These are phyloP conservation scores for Candida parachauliodes DNA, from an alignment of 805 yeast species.

Conservation along the genomic window DNA sequence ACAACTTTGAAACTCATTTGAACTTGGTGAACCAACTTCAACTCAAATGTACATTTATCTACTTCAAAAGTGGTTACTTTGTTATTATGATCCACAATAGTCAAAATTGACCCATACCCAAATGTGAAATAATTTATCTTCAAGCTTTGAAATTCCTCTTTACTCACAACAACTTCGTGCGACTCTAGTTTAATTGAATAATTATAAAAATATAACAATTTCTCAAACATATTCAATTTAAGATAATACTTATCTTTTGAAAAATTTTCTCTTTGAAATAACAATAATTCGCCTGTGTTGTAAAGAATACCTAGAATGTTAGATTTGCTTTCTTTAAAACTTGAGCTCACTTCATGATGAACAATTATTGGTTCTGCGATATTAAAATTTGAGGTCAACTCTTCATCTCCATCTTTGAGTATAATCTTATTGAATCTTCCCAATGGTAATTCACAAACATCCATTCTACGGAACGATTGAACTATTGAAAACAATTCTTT, in stretches of 20 bases:
- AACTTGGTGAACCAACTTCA: not conserved
- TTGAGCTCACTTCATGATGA: conserved; percentile 33
- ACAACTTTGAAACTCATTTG: conserved; percentile 6
- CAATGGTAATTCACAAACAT: conserved; percentile 23
- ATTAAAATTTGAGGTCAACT: conserved; percentile 23
- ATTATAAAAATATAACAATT: conserved; percentile 19
- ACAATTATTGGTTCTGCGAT: conserved; percentile 31
- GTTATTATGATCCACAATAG: conserved; percentile 9
- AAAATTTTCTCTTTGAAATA: conserved; percentile 25
- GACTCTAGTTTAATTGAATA: conserved; percentile 15
- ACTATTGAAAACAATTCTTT: conserved; percentile 23
- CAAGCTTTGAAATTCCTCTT: conserved; percentile 19
- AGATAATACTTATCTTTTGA: conserved; percentile 22
- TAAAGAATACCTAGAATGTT: conserved; percentile 31
- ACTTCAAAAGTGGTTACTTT: conserved; percentile 5
- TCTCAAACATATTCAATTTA: conserved; percentile 23
- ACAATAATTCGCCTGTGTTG: conserved; percentile 36
- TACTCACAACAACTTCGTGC: conserved; percentile 18
- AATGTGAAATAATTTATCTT: conserved; percentile 28
- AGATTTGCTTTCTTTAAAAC: conserved; percentile 20
- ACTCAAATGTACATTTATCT: conserved; percentile 1
- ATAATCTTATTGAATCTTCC: conserved; percentile 25
- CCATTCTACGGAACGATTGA: conserved; percentile 25
- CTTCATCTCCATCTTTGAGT: conserved; percentile 23
- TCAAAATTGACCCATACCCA: conserved; percentile 3